Conservation (phyloP, 2,329 filamentous ascomycete species). For the Neonectria sp. region DNA sequence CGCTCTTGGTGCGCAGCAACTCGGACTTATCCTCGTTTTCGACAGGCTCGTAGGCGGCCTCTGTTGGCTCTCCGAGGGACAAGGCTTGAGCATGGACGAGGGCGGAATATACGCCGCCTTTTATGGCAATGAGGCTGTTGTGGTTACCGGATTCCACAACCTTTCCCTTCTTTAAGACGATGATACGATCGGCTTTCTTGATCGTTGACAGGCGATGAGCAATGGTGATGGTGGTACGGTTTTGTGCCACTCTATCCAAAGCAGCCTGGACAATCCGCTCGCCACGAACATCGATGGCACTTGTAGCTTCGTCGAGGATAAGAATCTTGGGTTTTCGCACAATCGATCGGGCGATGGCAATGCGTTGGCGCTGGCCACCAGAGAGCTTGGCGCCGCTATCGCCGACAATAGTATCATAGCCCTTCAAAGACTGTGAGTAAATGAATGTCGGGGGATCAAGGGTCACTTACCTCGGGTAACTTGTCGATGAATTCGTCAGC, state of each 20-base stretch:
- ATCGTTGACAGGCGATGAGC: slow-evolving; percentile 83
- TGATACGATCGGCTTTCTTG: slow-evolving; percentile 82
- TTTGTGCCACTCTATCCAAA: slow-evolving; percentile 72
- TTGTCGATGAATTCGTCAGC: slow-evolving; percentile 78
- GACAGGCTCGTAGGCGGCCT: slow-evolving; percentile 51
- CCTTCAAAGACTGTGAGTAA: slow-evolving; percentile 55
- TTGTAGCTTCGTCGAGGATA: slow-evolving; percentile 85
- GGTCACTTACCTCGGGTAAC: slow-evolving; percentile 66
- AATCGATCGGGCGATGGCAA: slow-evolving; percentile 84
- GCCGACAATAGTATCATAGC: slow-evolving; percentile 82
- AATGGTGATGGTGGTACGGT: slow-evolving; percentile 80
- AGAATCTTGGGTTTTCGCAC: slow-evolving; percentile 79
- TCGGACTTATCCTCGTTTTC: slow-evolving; percentile 59
- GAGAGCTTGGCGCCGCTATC: slow-evolving; percentile 84
- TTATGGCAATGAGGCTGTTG: slow-evolving; percentile 74
- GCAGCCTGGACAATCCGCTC: slow-evolving; percentile 76
- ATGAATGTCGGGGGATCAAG: neutral
- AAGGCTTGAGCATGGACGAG: slow-evolving; percentile 77
- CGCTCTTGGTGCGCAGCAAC: slow-evolving; percentile 63
- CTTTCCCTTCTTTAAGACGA: slow-evolving; percentile 80
- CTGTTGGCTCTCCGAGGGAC: slow-evolving; percentile 64
- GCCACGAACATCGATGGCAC: slow-evolving; percentile 70
- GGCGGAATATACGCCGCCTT: slow-evolving; percentile 75
- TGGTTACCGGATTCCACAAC: slow-evolving; percentile 84
- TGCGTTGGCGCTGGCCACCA: slow-evolving; percentile 88